Evolutionary conservation across 2,329 filamentous ascomycete genomes (phyloP), one percentile per base, ranked within the genome.

Genomic region (Botrytis pseudocinerea): DNA sequence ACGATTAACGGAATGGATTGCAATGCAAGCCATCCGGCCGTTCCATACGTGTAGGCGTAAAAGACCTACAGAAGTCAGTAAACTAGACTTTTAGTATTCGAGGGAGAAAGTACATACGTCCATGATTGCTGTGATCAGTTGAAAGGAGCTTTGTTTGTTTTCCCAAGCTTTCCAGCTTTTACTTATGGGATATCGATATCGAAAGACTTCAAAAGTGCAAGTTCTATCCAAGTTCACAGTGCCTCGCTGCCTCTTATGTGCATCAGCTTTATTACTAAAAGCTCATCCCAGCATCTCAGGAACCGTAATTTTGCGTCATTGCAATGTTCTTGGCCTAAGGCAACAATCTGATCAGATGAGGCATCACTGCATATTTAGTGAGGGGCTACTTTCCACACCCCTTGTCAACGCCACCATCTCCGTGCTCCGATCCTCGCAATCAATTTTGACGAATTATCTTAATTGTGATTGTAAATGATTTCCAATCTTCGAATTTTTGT

Each of bases 1-100:
- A 86, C 77, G 71, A 92, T 85, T 74, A 92, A 74, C 78, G 82
- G 81, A 80, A 83, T 80, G 22, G 84, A 84, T 80, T 87, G 85
- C 1, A 87, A 81, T 65, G 82, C 82, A 32, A 81, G 74, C 85
- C 85, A 87, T 77, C 82, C 85, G 63, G 87, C 82, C 72, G 86
- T 87, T 65, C 84, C 83, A 80, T 86, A 84, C 77, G 83, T 85
- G 79, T 87, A 89, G 22, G 83, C 78, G 71, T 85, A 84, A 76
- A 87, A 82, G 73, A 85, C 83, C 86, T 88, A 40, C n/a, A 20
- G 5, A 20, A 25, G 63, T 72, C 25, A 72, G 44, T 69, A 28
- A 20, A 48, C 9, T 16, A 40, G 0, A 9, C 20, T 10, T 8
- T 18, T 20, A 14, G n/a, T 28, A 12, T 51, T 32, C 35, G 4